phyloP scores from a whole-genome alignment of 139 green algal species.

The Closterium sp. region DNA sequence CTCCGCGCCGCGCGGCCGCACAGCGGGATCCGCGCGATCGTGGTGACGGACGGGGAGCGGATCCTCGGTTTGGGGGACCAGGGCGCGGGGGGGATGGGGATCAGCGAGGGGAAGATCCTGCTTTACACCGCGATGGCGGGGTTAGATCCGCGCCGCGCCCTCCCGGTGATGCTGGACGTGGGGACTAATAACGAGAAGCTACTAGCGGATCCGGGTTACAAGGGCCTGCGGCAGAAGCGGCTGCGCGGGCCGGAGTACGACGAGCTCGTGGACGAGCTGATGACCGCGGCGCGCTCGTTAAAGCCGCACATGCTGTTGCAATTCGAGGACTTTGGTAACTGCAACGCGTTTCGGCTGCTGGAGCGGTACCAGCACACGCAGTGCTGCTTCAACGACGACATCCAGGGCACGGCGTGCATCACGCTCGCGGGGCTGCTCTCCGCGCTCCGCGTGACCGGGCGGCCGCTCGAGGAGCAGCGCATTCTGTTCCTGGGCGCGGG shows the following conservation, averaged over 20 bases:
- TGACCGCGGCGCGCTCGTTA: constrained; percentile 22
- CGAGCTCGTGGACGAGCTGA: constrained; percentile 51
- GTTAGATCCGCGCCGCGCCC: constrained; percentile 68
- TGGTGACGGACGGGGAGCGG: constrained; percentile 71
- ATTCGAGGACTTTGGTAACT: constrained; percentile 48
- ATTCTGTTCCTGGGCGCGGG: constrained; percentile 76
- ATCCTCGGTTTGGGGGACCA: constrained; percentile 83
- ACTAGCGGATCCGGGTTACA: constrained; percentile 64
- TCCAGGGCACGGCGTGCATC: constrained; percentile 82
- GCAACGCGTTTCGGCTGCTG: constrained; percentile 79
- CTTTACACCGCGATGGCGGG: constrained; percentile 68
- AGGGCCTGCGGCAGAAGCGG: constrained; percentile 66
- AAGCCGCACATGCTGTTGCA: constrained; percentile 14
- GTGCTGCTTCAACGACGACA: constrained; percentile 92
- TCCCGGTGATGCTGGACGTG: constrained; percentile 85
- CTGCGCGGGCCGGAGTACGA: constrained; percentile 67
- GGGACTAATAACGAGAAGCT: constrained; percentile 77
- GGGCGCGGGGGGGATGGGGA: constrained; percentile 74
- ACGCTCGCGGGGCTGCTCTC: constrained; percentile 75
- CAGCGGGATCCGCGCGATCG: constrained; percentile 66
- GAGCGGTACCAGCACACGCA: constrained; percentile 53
- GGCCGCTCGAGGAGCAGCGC: constrained; percentile 57
- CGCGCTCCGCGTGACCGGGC: constrained; percentile 60
- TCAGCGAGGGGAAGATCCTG: constrained; percentile 72
- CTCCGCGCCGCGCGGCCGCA: constrained; percentile 63